Evolutionary conservation across 768 basidiomycete species (phyloP).

Genomic region (Pilatotrama ljubarskyi): DNA sequence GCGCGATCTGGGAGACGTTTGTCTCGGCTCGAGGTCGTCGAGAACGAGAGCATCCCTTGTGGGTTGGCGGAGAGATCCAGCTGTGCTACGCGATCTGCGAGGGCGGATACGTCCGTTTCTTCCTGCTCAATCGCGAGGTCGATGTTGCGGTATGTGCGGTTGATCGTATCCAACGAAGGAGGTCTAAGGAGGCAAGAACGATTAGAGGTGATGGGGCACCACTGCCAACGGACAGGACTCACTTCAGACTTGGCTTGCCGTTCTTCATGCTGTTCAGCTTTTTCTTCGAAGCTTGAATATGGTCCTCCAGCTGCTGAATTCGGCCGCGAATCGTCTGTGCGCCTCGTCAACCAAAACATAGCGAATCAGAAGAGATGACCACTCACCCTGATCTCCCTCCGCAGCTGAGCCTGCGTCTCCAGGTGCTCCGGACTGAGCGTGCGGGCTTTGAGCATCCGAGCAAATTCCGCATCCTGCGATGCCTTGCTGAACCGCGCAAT

Average conservation of each 20-base stretch:
- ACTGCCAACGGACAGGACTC: slow-evolving; percentile 23
- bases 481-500: slow-evolving; percentile 78
- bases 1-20: slow-evolving; percentile 22
- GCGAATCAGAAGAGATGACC: not conserved
- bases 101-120: slow-evolving; percentile 49
- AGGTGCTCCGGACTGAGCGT: slow-evolving; percentile 75
- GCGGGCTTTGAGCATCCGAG: slow-evolving; percentile 43
- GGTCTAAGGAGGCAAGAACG: slow-evolving; percentile 47
- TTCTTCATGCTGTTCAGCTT: slow-evolving; percentile 60
- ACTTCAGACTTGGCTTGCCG: slow-evolving; percentile 66
- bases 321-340: slow-evolving; percentile 66
- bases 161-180: slow-evolving; percentile 82
- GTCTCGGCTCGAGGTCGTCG: slow-evolving; percentile 36
- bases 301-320: slow-evolving; percentile 77
- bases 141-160: slow-evolving; percentile 84
- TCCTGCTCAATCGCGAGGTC: slow-evolving; percentile 69
- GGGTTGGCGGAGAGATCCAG: slow-evolving; percentile 40
- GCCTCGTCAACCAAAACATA: slow-evolving; percentile 6
- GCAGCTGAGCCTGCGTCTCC: slow-evolving; percentile 76
- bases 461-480: slow-evolving; percentile 74
- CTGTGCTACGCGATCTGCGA: slow-evolving; percentile 54
- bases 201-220: no score
- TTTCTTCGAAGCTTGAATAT: slow-evolving; percentile 69
- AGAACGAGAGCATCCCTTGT: slow-evolving; percentile 17
- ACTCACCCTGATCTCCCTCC: slow-evolving; percentile 69